phyloP scores from a whole-genome alignment of 2,329 filamentous ascomycete species.

The Cercospora janseana region DNA sequence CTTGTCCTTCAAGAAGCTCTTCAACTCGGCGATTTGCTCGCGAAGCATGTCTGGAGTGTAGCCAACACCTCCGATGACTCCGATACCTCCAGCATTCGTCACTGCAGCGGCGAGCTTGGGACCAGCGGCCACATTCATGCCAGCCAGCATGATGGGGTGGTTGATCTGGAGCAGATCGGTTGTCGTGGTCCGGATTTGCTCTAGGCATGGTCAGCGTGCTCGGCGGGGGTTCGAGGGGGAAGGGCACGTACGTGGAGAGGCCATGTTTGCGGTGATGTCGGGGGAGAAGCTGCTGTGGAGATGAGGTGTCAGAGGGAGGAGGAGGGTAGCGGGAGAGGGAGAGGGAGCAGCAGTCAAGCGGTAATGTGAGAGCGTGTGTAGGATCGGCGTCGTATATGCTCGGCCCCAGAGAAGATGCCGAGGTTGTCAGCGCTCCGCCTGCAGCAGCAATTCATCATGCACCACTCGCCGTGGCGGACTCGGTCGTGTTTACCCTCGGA shows the following conservation, averaged over 20 bases:
- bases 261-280: slow-evolving; percentile 54
- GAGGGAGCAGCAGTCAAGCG: too few species aligned
- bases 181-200: slow-evolving; percentile 83
- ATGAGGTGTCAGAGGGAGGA: neutral
- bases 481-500: neutral
- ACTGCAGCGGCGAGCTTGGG: slow-evolving; percentile 95
- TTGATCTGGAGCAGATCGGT: slow-evolving; percentile 98
- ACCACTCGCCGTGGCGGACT: slow-evolving; percentile 3
- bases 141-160: slow-evolving; percentile 90
- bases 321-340: neutral
- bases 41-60: slow-evolving; percentile 97
- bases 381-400: neutral
- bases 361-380: neutral
- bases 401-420: neutral
- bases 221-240: slow-evolving; percentile 1
- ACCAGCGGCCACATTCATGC: slow-evolving; percentile 98
- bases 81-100: slow-evolving; percentile 92
- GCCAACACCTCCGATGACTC: slow-evolving; percentile 91
- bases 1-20: slow-evolving; percentile 83
- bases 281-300: neutral
- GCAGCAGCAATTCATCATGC: neutral
- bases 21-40: slow-evolving; percentile 93
- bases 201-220: slow-evolving; percentile 45
- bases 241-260: slow-evolving; percentile 66
- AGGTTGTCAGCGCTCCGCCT: neutral